Conservation (phyloP, 345 rosid genomes). For the Ceriops zippeliana region DNA sequence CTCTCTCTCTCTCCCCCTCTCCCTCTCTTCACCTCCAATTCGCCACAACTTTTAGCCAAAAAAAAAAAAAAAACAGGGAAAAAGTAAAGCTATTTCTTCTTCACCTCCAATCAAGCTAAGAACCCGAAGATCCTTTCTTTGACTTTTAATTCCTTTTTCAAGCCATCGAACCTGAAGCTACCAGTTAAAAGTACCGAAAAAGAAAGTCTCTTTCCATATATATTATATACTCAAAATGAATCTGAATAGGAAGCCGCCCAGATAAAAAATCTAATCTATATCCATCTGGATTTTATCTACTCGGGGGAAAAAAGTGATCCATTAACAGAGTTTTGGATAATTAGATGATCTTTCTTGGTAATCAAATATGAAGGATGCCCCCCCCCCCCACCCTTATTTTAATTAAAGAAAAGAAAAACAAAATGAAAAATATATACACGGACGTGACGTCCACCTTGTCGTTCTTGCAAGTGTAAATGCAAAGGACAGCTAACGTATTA, state of each 20-base stretch:
- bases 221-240: no score
- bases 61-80: background rate
- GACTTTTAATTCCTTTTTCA: background rate
- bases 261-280: background rate
- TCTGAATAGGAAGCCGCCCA: background rate
- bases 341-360: no score
- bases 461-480: background rate
- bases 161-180: background rate
- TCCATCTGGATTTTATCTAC: background rate
- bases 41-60: background rate
- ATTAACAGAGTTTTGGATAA: no score
- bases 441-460: background rate
- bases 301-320: no score
- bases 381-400: no score
- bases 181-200: background rate
- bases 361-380: no score
- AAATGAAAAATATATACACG: no score
- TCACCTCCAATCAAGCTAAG: slow-evolving; percentile 8
- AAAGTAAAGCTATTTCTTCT: background rate
- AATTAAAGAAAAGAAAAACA: no score
- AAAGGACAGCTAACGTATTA: slow-evolving; percentile 17
- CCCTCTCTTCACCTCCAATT: background rate
- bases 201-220: no score
- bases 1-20: background rate
- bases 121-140: slow-evolving; percentile 1